Conservation (phyloP, 768 basidiomycete genomes). For the Auricularia cornea region DNA sequence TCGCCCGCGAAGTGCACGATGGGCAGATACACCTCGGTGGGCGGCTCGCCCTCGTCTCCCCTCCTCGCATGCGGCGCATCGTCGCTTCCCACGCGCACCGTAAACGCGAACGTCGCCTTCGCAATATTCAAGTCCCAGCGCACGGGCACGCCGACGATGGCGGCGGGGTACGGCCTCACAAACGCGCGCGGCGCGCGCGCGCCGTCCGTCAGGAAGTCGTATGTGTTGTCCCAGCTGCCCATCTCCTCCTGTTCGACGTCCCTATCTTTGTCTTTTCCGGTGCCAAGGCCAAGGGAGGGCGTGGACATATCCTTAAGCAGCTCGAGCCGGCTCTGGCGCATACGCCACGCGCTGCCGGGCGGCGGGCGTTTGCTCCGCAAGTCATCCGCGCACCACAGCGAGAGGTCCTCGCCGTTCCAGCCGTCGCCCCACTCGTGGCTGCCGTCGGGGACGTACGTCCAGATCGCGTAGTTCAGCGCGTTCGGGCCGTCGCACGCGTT, state of each 20-base stretch:
- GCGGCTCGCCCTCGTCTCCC: constrained; percentile 28
- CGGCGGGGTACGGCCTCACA: constrained; percentile 72
- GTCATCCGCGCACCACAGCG: constrained; percentile 79
- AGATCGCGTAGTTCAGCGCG: constrained; percentile 70
- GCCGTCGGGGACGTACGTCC: constrained; percentile 83
- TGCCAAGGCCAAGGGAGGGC: too few species aligned
- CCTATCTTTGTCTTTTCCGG: too few species aligned
- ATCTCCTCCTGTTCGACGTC: constrained; percentile 7
- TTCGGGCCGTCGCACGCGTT: constrained; percentile 73
- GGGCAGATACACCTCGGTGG: constrained; percentile 91
- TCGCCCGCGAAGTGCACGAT: constrained; percentile 76
- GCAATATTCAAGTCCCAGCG: constrained; percentile 70
- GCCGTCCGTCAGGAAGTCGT: constrained; percentile 74
- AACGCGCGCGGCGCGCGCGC: constrained; percentile 81
- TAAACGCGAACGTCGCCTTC: constrained; percentile 61
- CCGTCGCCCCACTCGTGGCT: constrained; percentile 87
- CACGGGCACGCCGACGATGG: constrained; percentile 57
- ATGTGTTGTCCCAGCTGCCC: constrained; percentile 39
- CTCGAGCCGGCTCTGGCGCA: too few species aligned
- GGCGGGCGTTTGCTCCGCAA: constrained; percentile 16
- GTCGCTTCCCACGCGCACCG: constrained; percentile 50
- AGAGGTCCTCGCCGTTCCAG: constrained; percentile 96
- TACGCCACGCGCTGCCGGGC: not conserved
- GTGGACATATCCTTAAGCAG: not conserved
- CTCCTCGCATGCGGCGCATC: constrained; percentile 34